phyloP scores from a whole-genome alignment of 495 filamentous ascomycete species.

The Jackrogersella minutella region DNA sequence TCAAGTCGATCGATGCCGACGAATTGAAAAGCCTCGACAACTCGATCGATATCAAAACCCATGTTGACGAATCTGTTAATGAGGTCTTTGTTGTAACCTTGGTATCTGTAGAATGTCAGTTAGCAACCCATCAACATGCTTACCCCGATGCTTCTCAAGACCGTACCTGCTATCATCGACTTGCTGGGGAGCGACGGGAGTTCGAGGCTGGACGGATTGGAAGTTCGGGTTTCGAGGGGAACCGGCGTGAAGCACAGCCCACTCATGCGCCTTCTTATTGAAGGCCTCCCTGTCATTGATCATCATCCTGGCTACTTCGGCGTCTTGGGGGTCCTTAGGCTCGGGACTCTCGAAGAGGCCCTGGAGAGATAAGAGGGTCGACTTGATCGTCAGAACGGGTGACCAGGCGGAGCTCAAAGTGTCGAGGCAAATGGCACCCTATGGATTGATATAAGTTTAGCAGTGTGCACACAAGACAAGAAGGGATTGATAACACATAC shows the following conservation, averaged over 20 bases:
- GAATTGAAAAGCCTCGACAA: slow-evolving; percentile 84
- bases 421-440: slow-evolving; percentile 98
- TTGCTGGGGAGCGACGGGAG: slow-evolving; percentile 28
- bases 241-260: slow-evolving; percentile 84
- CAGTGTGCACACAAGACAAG: not conserved
- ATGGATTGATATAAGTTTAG: not conserved
- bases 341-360: slow-evolving; percentile 92
- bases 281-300: slow-evolving; percentile 80
- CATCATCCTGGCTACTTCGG: slow-evolving; percentile 93
- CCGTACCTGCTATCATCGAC: slow-evolving; percentile 52
- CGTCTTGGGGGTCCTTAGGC: slow-evolving; percentile 96
- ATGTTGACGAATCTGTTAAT: slow-evolving; percentile 90
- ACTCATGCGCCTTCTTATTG: slow-evolving; percentile 83
- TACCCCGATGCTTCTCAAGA: not conserved
- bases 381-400: slow-evolving; percentile 95
- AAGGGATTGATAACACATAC: slow-evolving; percentile 60
- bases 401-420: slow-evolving; percentile 91
- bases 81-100: slow-evolving; percentile 86
- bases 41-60: slow-evolving; percentile 90
- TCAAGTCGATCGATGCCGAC: slow-evolving; percentile 81
- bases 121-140: not conserved
- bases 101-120: slow-evolving; percentile 65
- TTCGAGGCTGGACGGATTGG: slow-evolving; percentile 31
- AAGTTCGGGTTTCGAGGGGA: slow-evolving; percentile 66
- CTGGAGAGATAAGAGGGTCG: slow-evolving; percentile 89